Conservation (phyloP, 257 asterid genomes). For the Solanum commersonii region DNA sequence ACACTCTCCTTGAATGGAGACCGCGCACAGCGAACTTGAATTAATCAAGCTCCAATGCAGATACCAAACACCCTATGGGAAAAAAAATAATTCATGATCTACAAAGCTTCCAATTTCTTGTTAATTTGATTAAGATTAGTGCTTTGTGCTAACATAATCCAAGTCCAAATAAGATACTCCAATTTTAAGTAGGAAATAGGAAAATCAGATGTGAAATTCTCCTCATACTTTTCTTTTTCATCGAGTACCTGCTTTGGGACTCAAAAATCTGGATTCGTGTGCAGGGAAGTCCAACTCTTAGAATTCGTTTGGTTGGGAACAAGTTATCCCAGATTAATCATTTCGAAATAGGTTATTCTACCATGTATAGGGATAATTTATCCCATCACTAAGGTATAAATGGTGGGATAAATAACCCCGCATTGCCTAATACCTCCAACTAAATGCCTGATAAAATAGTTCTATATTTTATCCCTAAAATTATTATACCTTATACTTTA, state of each 20-base stretch:
- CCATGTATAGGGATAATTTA: too few species aligned
- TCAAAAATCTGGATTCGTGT: background rate
- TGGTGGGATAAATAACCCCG: too few species aligned
- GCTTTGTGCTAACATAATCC: background rate
- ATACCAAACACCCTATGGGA: background rate
- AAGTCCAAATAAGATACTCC: background rate
- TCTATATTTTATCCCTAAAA: too few species aligned
- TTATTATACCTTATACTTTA: too few species aligned
- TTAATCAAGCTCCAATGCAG: background rate
- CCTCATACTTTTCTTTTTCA: background rate
- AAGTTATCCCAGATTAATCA: too few species aligned
- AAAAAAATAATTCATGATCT: background rate
- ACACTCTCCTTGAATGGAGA: background rate
- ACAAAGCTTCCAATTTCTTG: background rate
- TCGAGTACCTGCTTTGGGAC: background rate
- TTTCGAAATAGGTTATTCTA: too few species aligned
- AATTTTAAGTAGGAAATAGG: background rate
- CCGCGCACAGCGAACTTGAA: too few species aligned
- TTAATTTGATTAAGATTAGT: background rate
- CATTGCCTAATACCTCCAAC: too few species aligned
- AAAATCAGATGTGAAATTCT: background rate
- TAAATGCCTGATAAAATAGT: too few species aligned
- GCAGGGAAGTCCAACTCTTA: background rate
- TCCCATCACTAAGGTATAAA: too few species aligned
- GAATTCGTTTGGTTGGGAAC: too few species aligned